Conservation (phyloP, 345 rosid species). For the Hypericum androsaemum region DNA sequence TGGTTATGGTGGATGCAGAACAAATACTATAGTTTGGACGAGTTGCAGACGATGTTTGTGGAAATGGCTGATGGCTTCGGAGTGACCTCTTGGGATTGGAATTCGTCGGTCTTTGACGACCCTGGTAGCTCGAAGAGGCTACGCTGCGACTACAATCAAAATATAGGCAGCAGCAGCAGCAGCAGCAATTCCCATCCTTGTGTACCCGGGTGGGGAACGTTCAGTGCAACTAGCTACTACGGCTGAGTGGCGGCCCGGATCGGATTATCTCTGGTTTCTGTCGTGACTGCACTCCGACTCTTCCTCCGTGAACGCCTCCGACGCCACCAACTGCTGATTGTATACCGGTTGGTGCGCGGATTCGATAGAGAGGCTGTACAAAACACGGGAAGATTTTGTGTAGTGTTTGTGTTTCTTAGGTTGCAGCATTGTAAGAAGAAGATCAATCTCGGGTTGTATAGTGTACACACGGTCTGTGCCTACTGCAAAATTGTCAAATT, state of each 20-base stretch:
- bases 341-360: no score
- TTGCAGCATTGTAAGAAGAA: no score
- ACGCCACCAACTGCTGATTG: no score
- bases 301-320: no score
- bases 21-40: slow-evolving; percentile 34
- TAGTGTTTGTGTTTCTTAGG: no score
- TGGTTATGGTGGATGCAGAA: slow-evolving; percentile 14
- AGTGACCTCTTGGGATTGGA: slow-evolving; percentile 12
- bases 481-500: no score
- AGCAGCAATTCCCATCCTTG: slow-evolving; percentile 1
- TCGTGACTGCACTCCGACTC: no score
- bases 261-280: no score
- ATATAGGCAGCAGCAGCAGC: not conserved
- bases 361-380: no score
- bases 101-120: slow-evolving; percentile 7
- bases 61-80: slow-evolving; percentile 39
- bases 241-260: not conserved
- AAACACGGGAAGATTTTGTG: no score
- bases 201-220: slow-evolving; percentile 8
- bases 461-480: no score
- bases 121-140: slow-evolving; percentile 10
- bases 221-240: slow-evolving; percentile 12
- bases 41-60: slow-evolving; percentile 35
- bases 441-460: no score
- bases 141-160: slow-evolving; percentile 12